Base-by-base conservation (phyloP, 768 basidiomycete genomes). In the Vararia minispora region DNA sequence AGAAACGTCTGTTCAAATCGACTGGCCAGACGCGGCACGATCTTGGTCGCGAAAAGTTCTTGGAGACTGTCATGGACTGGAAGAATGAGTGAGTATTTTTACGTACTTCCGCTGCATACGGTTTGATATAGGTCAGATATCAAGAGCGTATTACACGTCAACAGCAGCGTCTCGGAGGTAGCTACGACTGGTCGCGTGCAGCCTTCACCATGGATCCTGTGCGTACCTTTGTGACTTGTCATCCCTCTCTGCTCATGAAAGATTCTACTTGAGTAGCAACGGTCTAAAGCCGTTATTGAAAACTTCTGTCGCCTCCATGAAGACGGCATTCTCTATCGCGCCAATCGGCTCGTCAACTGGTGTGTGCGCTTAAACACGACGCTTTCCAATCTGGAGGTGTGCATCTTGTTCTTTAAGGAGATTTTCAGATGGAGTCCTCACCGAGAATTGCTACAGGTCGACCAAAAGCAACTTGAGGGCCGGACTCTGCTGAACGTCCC, bases 331-430 rank as follows among this genome's bases (percentile, higher is more conserved):
- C 56, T 99, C 32, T 98, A 97, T 60, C 85, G 95, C 20, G 92
- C 91, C 2, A 98, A 97, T 53, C 79, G 94, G 17, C 72, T 99
- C 30, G 94, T 98, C 43, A 95, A 98, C 53, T 98, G 95, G 94
- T 99, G 95, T 64, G 86, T 90, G 33, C 73, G 77, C 56, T 65
- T 99, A 43, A 95, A 97, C 57, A 99, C 95, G 1, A 94, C 94
- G 0, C 66, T 99, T 2, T 98, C 94, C n/a, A 98, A 97, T 59
- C 70, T 99, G 36, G 95, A 98, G 74, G 87, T 84, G 30, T 38
- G 61, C 44, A 4, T 8, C 12, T 24, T n/a, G 24, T 21, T 38
- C 20, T n/a, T n/a, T n/a, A n/a, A n/a, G n/a, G n/a, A n/a, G n/a
- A n/a, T n/a, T n/a, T n/a, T n/a, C n/a, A n/a, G n/a, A n/a, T n/a